phyloP scores from a whole-genome alignment of 371 early-diverging fungal genomes.

The Actinomortierella wolfii region DNA sequence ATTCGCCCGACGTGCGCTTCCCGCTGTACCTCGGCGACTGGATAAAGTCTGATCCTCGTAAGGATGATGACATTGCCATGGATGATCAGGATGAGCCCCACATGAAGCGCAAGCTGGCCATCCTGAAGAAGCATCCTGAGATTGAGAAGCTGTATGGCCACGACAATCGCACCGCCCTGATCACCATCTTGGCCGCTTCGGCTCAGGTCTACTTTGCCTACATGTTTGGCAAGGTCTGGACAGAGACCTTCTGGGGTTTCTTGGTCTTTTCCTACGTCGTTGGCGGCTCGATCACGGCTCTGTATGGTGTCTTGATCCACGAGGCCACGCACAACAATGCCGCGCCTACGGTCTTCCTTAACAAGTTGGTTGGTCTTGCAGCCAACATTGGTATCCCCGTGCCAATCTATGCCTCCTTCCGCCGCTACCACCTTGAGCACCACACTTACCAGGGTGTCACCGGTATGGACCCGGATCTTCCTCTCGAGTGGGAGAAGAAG shows the following conservation, averaged over 20 bases:
- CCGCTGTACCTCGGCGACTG: slow-evolving; percentile 85
- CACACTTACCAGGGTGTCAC: slow-evolving; percentile 96
- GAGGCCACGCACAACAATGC: slow-evolving; percentile 91
- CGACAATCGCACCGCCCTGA: slow-evolving; percentile 78
- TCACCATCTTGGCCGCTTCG: slow-evolving; percentile 68
- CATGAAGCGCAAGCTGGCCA: slow-evolving; percentile 85
- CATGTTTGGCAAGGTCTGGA: slow-evolving; percentile 68
- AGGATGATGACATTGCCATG: slow-evolving; percentile 76
- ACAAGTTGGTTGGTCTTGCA: slow-evolving; percentile 81
- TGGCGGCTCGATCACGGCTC: slow-evolving; percentile 82
- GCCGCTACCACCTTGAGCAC: slow-evolving; percentile 96
- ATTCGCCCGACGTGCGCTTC: slow-evolving; percentile 70
- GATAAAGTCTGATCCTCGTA: slow-evolving; percentile 79
- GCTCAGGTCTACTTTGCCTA: slow-evolving; percentile 82
- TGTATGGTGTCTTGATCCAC: slow-evolving; percentile 86
- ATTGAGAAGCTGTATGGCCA: slow-evolving; percentile 85
- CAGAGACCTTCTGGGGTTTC: slow-evolving; percentile 66
- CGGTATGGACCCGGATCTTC: slow-evolving; percentile 96
- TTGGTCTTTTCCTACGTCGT: slow-evolving; percentile 73
- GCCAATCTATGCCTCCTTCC: slow-evolving; percentile 83
- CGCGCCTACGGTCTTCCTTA: slow-evolving; percentile 66
- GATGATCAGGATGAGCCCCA: slow-evolving; percentile 97
- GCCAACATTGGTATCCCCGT: slow-evolving; percentile 88
- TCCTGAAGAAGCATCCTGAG: slow-evolving; percentile 89
- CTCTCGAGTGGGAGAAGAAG: slow-evolving; percentile 84